A percentile compares a stretch with the other conserved stretches of the same genome.
Evolutionary conservation across 1,284 basidiomycete genomes (phyloP).

Genomic region (Naganishia liquefaciens): DNA sequence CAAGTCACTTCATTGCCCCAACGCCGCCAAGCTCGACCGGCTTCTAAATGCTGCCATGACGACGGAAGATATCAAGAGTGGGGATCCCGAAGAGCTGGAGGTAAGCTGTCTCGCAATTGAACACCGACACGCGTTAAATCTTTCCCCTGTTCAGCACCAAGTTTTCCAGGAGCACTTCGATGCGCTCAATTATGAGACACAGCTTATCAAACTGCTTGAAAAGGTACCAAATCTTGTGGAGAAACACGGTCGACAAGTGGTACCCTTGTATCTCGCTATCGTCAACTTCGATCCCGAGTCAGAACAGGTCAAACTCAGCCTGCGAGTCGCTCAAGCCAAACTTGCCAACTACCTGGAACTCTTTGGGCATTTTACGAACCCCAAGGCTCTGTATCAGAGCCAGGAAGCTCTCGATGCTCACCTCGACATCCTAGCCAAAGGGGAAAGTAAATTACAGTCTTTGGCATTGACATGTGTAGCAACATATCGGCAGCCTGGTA

Average conservation of each 20-base stretch:
- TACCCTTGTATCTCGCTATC: constrained; percentile 69
- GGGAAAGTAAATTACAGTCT: constrained; percentile 76
- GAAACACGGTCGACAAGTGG: constrained; percentile 76
- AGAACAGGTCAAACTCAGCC: constrained; percentile 46
- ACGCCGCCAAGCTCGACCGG: constrained; percentile 37
- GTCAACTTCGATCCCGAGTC: constrained; percentile 36
- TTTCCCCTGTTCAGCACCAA: constrained; percentile 58
- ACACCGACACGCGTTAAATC: not conserved
- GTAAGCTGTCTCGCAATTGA: constrained; percentile 36
- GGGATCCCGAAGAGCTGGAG: constrained; percentile 43
- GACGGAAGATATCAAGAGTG: constrained; percentile 34
- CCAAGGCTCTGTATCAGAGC: constrained; percentile 76
- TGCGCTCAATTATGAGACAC: constrained; percentile 70
- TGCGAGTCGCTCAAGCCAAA: constrained; percentile 53
- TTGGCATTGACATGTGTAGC: constrained; percentile 77
- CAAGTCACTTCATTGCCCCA: constrained; percentile 49
- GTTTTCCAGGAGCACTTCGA: constrained; percentile 70
- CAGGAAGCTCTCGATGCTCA: constrained; percentile 70
- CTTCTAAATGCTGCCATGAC: constrained; percentile 34
- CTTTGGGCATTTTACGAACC: constrained; percentile 86
- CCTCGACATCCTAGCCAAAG: constrained; percentile 75
- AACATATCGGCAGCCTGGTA: constrained; percentile 74
- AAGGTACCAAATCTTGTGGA: constrained; percentile 71
- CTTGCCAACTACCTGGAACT: constrained; percentile 77
- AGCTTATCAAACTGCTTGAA: constrained; percentile 70